Conservation (phyloP, 441 rosid species). For the Croton setiger region DNA sequence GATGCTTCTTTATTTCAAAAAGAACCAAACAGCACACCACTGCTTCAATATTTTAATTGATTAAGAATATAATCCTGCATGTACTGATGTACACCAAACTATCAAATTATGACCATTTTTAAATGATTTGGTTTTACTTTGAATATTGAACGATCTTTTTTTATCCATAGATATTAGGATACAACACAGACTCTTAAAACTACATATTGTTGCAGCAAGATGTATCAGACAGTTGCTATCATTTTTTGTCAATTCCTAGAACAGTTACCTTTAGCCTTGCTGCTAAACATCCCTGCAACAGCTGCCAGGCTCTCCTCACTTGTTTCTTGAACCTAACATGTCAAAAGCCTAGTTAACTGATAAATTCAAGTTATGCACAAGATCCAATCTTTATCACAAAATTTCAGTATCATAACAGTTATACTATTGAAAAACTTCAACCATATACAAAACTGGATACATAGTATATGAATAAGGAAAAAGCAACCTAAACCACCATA, state of each 20-base stretch:
- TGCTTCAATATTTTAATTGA: background rate
- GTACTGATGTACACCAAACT: background rate
- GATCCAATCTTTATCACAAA: background rate
- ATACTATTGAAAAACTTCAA: background rate
- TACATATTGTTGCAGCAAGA: background rate
- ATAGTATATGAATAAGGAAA: background rate
- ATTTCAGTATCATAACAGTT: background rate
- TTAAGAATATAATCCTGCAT: background rate
- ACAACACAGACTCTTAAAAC: background rate
- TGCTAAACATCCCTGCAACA: conserved; percentile 99
- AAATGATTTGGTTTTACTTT: background rate
- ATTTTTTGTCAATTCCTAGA: conserved; percentile 16
- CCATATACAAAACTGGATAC: background rate
- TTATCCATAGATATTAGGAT: background rate
- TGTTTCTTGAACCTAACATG: conserved; percentile 77
- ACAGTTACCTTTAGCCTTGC: conserved; percentile 96
- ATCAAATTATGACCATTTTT: background rate
- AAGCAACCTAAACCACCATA: no score
- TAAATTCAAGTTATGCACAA: conserved; percentile 24
- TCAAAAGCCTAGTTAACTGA: conserved; percentile 22
- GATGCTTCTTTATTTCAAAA: background rate
- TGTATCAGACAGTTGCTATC: background rate
- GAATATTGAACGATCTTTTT: background rate
- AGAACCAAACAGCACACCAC: background rate
- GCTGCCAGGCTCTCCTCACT: conserved; percentile 97